These are phyloP conservation scores for Rhizomucor miehei DNA, from an alignment of 371 early-diverging fungal species.

Conservation along the genomic window DNA sequence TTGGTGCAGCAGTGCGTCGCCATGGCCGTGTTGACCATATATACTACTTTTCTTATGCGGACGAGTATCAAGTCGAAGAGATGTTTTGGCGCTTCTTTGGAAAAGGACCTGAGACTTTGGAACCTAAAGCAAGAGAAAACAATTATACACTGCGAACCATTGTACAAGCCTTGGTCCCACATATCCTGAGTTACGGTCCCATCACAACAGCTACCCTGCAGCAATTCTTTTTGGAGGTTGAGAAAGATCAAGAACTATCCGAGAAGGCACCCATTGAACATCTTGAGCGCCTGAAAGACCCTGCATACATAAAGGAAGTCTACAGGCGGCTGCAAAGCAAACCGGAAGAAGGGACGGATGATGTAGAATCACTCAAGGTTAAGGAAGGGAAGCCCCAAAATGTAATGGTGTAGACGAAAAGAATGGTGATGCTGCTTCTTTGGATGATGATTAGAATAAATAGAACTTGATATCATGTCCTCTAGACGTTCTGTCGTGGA, in stretches of 20 bases:
- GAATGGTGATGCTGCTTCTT: no score
- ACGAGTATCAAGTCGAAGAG: conserved; percentile 61
- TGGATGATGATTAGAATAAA: no score
- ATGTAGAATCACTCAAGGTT: no score
- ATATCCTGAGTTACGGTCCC: conserved; percentile 20
- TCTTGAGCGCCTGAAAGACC: no score
- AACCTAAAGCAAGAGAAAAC: conserved; percentile 6
- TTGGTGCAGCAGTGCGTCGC: conserved; percentile 93
- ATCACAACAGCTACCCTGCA: background rate
- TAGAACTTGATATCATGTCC: no score
- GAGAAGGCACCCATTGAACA: no score
- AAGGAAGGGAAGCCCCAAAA: no score
- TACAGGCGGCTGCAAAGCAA: no score
- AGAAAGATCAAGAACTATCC: background rate
- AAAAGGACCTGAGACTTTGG: conserved; percentile 4
- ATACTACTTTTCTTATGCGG: conserved; percentile 76
- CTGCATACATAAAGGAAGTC: no score
- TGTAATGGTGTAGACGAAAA: no score
- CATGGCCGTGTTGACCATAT: conserved; percentile 95
- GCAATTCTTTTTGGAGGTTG: background rate
- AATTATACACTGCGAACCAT: background rate
- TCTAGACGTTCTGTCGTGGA: no score
- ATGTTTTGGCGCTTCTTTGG: conserved; percentile 50
- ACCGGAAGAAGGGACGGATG: no score
- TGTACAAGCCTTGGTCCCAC: conserved; percentile 6